phyloP scores from a whole-genome alignment of 768 basidiomycete genomes.

The Termitomyces sp. region DNA sequence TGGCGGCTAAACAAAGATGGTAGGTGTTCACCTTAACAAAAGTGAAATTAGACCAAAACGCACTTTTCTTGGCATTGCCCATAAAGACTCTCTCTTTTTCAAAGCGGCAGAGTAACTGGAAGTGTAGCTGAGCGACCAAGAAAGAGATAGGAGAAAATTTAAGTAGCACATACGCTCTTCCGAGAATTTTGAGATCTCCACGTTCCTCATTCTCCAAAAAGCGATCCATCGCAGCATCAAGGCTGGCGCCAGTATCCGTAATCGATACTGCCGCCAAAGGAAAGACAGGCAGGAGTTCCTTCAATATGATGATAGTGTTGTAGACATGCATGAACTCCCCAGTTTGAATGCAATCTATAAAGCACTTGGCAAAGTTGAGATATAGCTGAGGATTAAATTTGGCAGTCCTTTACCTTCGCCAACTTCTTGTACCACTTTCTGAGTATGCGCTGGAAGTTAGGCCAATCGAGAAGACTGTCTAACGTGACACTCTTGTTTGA shows the following conservation, averaged over 20 bases:
- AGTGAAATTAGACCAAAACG: background rate
- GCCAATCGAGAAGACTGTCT: conserved; percentile 65
- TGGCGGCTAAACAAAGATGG: conserved; percentile 1
- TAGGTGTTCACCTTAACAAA: background rate
- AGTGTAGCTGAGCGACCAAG: background rate
- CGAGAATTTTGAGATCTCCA: conserved; percentile 80
- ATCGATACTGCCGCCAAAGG: conserved; percentile 57
- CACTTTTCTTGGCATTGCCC: conserved; percentile 38
- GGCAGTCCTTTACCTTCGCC: conserved; percentile 44
- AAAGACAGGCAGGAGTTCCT: conserved; percentile 88
- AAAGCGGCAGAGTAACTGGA: conserved; percentile 68
- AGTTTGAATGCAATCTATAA: conserved; percentile 79
- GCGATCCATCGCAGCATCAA: conserved; percentile 61
- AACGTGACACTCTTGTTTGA: conserved; percentile 39
- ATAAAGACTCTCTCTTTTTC: conserved; percentile 68
- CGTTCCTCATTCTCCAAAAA: conserved; percentile 76
- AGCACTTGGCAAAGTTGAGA: conserved; percentile 45
- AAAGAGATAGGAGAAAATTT: background rate
- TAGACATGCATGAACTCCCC: conserved; percentile 97
- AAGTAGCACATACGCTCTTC: conserved; percentile 55
- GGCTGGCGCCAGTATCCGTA: conserved; percentile 46
- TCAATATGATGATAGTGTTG: conserved; percentile 92
- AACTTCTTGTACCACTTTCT: conserved; percentile 87
- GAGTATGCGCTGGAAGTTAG: conserved; percentile 63
- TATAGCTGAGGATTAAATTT: background rate